Conservation (phyloP, 257 asterid species). For the Verbena officinalis region DNA sequence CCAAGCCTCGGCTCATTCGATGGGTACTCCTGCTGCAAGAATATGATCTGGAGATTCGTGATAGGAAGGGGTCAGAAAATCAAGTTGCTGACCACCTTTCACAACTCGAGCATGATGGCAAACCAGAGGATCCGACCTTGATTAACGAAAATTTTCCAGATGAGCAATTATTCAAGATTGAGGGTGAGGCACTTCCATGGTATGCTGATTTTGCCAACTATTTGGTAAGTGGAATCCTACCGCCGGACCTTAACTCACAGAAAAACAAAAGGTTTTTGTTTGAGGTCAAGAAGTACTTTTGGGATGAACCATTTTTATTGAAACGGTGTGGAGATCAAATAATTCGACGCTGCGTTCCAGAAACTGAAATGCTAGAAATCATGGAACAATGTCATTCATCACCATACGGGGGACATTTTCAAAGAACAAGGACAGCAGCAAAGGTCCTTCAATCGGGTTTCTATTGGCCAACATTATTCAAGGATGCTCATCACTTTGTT, state of each 20-base stretch:
- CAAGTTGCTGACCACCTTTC: neutral
- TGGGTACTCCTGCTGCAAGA: neutral
- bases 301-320: neutral
- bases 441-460: no score
- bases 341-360: neutral
- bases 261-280: neutral
- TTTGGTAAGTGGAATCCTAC: neutral
- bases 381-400: neutral
- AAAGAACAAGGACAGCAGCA: no score
- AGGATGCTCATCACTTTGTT: neutral
- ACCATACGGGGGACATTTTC: neutral
- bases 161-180: neutral
- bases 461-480: no score
- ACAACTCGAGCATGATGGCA: neutral
- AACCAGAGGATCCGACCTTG: neutral
- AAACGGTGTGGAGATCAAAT: neutral
- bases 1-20: neutral
- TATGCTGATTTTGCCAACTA: neutral
- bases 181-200: neutral
- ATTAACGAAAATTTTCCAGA: neutral
- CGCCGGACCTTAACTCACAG: neutral
- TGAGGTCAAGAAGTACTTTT: neutral
- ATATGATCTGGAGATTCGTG: neutral
- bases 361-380: neutral
- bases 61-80: neutral